Conservation (phyloP, 202 grass and related monocot species). For the Dendrocalamus latiflorus region DNA sequence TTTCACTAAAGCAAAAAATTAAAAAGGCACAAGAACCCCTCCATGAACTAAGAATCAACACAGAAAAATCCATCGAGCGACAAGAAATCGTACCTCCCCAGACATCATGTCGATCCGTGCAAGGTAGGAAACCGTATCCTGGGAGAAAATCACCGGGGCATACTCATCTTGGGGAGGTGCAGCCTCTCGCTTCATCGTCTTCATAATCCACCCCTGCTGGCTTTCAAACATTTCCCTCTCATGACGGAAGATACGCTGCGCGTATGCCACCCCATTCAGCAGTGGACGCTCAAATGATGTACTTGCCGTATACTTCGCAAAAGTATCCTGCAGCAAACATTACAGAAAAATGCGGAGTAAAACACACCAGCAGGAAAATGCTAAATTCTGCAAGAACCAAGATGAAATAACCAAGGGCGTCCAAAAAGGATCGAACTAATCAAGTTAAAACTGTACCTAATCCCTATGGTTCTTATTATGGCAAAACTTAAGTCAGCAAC, state of each 20-base stretch:
- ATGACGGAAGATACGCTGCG: too few species aligned
- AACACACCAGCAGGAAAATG: neutral
- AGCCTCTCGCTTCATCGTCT: slow-evolving; percentile 54
- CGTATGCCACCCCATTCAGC: slow-evolving; percentile 86
- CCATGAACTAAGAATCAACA: neutral
- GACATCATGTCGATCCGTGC: slow-evolving; percentile 90
- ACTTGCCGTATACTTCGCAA: slow-evolving; percentile 71
- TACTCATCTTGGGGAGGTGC: slow-evolving; percentile 72
- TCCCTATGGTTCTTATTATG: neutral
- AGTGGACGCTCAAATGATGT: slow-evolving; percentile 82
- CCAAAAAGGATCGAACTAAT: neutral
- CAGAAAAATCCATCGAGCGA: neutral
- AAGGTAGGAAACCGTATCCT: slow-evolving; percentile 83
- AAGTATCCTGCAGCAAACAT: slow-evolving; percentile 52
- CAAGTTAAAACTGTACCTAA: neutral
- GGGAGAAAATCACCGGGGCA: slow-evolving; percentile 85
- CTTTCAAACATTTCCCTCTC: slow-evolving; percentile 82
- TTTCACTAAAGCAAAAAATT: neutral
- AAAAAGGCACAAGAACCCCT: neutral
- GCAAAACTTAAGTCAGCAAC: neutral
- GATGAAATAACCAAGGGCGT: neutral
- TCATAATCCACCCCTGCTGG: slow-evolving; percentile 84
- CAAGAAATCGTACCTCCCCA: slow-evolving; percentile 50
- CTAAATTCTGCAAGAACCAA: neutral
- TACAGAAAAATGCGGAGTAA: neutral